These are phyloP conservation scores for Ophiorrhiza pumila DNA, from an alignment of 257 asterid genomes.

Conservation along the genomic window DNA sequence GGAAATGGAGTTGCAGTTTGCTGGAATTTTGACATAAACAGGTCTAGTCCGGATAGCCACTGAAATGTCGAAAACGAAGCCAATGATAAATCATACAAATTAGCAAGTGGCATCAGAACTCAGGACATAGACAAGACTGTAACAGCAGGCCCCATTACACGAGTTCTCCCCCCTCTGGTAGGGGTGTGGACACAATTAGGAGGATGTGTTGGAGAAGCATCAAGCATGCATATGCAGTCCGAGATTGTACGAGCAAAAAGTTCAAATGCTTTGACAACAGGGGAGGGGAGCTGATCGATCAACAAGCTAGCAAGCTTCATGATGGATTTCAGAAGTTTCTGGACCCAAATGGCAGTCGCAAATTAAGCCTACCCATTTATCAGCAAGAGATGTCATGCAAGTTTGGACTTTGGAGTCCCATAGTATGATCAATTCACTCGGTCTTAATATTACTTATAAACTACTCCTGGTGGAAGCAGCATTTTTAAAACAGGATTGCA, in stretches of 20 bases:
- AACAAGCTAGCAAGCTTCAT: conserved; percentile 28
- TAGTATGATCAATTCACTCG: background rate
- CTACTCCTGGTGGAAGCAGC: no score
- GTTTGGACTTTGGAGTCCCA: conserved; percentile 7
- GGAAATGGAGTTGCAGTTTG: conserved; percentile 23
- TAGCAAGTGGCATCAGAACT: conserved; percentile 60
- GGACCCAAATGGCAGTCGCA: conserved; percentile 27
- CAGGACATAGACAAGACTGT: conserved; percentile 53
- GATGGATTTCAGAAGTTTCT: conserved; percentile 24
- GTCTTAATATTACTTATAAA: no score
- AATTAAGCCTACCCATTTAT: conserved; percentile 34
- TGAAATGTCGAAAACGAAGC: conserved; percentile 52
- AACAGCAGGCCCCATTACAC: conserved; percentile 65
- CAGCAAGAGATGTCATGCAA: conserved; percentile 14
- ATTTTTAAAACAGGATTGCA: no score
- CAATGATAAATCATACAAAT: no score
- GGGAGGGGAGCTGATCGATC: conserved; percentile 29
- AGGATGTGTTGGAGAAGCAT: conserved; percentile 17
- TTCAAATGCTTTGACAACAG: conserved; percentile 27
- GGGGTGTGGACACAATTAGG: conserved; percentile 38
- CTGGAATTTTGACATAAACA: conserved; percentile 42
- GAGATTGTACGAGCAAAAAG: conserved; percentile 27
- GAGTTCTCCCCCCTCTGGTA: conserved; percentile 56
- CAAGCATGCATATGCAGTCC: conserved; percentile 11
- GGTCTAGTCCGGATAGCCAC: conserved; percentile 42